Base-by-base conservation (phyloP, 2,329 filamentous ascomycete genomes). In the Paraphaeosphaeria sporulosa region DNA sequence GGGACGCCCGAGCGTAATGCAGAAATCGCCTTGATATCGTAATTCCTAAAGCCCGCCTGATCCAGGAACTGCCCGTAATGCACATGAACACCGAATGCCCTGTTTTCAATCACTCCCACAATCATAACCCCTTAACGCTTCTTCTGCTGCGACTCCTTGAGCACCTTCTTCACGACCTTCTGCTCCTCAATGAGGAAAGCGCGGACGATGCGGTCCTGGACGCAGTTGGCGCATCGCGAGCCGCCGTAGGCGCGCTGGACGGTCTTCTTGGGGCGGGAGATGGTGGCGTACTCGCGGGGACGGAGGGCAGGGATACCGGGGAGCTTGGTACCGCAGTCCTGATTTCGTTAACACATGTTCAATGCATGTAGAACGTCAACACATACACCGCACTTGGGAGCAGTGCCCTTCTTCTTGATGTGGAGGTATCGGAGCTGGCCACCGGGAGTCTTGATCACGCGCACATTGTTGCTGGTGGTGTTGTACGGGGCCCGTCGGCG, bases 101-200 rank as follows among this genome's bases (percentile, higher is more conserved):
- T 72, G 67, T 75, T 75, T 75, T 76, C 66, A 69, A 71, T 36
- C 40, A 55, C 52, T 68, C 71, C 69, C 64, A 64, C 56, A 36
- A 67, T 67, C 55, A 60, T 60, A 65, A 60, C 61, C 68, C 59
- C 71, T 76, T 78, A 81, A 66, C 76, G 77, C 78, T 86, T 88
- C 82, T 91, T 91, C 87, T 92, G 91, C 86, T 96, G 92, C 68
- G 87, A 89, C 88, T 98, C 94, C 91, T 97, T 97, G 82, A 98
- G 89, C 78, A 99, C 95, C 92, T 99, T 99, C 93, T 99, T 99
- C 85, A 99, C 95, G 78, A 99, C 98, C 92, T 99, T 99, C 89
- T 99, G 95, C 90, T 99, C 95, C 88, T 99, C 96, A 73, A 99
- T 98, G 82, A 99, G 86, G 90, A 99, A 99, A 69, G 95, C 95